phyloP scores from a whole-genome alignment of 2,329 filamentous ascomycete genomes.

The Ceratocystis destructans region DNA sequence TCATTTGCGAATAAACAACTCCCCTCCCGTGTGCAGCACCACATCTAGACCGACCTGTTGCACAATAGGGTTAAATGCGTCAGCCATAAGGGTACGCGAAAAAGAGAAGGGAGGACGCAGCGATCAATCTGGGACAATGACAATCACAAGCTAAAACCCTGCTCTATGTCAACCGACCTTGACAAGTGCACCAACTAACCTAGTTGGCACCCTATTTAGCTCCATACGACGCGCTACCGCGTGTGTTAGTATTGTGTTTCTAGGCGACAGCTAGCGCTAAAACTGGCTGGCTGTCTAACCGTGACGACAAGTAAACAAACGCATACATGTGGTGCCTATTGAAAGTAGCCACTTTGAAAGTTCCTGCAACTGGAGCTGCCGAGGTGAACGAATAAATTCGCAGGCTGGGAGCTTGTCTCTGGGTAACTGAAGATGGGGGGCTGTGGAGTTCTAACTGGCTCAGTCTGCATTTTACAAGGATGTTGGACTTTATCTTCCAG shows the following conservation, averaged over 20 bases:
- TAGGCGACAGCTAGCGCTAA: not conserved
- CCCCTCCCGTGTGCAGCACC: too few species aligned
- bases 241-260: not conserved
- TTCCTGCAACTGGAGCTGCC: not conserved
- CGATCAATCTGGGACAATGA: not conserved
- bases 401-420: not conserved
- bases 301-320: not conserved
- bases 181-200: not conserved
- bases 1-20: too few species aligned
- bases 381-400: not conserved
- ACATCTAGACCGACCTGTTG: not conserved
- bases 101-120: not conserved
- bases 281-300: not conserved
- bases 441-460: not conserved
- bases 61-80: not conserved
- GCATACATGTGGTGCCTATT: not conserved
- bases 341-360: not conserved
- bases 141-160: conserved; percentile 4
- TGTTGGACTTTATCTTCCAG: not conserved
- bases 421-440: not conserved
- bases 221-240: not conserved
- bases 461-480: conserved; percentile 3
- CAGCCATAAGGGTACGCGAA: not conserved
- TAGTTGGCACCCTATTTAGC: not conserved
- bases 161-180: not conserved